Conservation (phyloP, 2,329 filamentous ascomycete genomes). For the Paraconiothyrium sp. region DNA sequence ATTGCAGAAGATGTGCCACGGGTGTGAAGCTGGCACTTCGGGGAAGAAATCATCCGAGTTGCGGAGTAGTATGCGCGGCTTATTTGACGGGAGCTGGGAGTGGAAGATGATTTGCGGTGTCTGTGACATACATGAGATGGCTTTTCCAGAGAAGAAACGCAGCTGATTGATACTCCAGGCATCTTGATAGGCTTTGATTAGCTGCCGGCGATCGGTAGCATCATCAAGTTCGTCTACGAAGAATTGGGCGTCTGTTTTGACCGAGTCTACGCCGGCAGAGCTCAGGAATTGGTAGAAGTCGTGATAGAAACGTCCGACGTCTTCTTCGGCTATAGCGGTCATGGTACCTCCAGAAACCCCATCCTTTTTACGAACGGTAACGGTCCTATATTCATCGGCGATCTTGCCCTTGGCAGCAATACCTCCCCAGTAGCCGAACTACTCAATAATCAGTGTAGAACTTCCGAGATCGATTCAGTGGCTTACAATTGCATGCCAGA, state of each 20-base stretch:
- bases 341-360: constrained; percentile 71
- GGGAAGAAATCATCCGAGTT: constrained; percentile 96
- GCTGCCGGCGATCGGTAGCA: constrained; percentile 73
- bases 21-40: constrained; percentile 78
- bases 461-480: background rate
- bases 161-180: constrained; percentile 83
- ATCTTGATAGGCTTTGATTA: constrained; percentile 82
- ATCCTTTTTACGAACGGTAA: constrained; percentile 64
- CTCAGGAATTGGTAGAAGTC: constrained; percentile 90
- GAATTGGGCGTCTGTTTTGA: constrained; percentile 95
- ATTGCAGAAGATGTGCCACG: constrained; percentile 96
- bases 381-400: constrained; percentile 80
- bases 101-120: constrained; percentile 87
- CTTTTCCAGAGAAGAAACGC: constrained; percentile 78
- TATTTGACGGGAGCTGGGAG: constrained; percentile 79
- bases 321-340: constrained; percentile 76
- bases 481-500: constrained; percentile 86
- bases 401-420: constrained; percentile 79
- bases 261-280: constrained; percentile 78
- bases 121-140: constrained; percentile 96
- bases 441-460: background rate
- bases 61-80: constrained; percentile 76
- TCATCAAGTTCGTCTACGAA: constrained; percentile 79
- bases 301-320: constrained; percentile 80
- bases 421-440: constrained; percentile 72